Evolutionary conservation across 202 grass and related monocot genomes (phyloP).

Genomic region (Alloteropsis angusta): DNA sequence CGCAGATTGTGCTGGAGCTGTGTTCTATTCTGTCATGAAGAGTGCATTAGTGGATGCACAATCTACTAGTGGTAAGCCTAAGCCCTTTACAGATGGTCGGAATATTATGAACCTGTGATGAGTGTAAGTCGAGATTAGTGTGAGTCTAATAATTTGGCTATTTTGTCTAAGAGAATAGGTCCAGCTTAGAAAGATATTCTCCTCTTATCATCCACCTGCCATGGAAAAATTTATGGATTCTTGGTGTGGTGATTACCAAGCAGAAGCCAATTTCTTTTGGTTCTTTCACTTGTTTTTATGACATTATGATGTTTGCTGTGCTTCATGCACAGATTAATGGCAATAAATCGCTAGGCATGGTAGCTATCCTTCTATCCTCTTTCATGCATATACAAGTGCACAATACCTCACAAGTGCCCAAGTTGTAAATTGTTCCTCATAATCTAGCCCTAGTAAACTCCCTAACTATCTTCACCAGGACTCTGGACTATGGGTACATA

Average conservation of each 20-base stretch:
- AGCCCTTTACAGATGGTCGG: neutral
- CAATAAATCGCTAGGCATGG: neutral
- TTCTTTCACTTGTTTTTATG: neutral
- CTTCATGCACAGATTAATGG: neutral
- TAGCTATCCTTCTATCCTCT: neutral
- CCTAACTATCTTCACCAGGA: neutral
- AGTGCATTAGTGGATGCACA: conserved; percentile 51
- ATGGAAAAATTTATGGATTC: neutral
- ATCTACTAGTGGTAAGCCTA: conserved; percentile 64
- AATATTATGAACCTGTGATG: conserved; percentile 3
- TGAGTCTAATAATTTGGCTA: neutral
- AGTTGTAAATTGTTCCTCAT: neutral
- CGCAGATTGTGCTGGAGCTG: conserved; percentile 78
- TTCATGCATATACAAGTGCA: neutral
- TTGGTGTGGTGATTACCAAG: neutral
- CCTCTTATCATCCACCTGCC: neutral
- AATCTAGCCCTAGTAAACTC: neutral
- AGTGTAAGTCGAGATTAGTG: neutral
- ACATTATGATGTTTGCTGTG: neutral
- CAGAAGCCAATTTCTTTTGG: neutral
- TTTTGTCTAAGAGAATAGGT: neutral
- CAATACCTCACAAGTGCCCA: neutral
- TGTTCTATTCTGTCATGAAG: conserved; percentile 75
- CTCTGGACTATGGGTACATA: neutral
- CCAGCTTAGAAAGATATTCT: neutral